Evolutionary conservation across 1,284 basidiomycete genomes (phyloP), one percentile per base, ranked within the genome.

Genomic region (Rhodotorula sp.): DNA sequence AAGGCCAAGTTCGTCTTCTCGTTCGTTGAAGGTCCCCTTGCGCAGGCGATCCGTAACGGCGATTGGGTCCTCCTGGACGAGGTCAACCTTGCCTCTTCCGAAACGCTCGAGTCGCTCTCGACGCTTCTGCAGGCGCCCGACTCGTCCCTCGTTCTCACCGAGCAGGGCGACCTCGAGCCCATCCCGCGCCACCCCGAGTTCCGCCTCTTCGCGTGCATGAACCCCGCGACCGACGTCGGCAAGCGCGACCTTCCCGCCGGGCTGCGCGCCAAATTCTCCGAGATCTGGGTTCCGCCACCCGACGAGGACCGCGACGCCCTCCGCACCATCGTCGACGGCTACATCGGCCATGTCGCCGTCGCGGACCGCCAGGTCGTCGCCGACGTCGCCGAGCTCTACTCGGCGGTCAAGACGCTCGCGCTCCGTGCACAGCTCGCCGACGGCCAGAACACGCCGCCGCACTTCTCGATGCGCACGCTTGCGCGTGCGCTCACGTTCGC

Each of bases 171-270:
- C 41, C 83, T 98, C 67, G 92, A 95, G 79, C 91, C 92, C 1
- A 86, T 99, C 37, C 89, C 89, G 46, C 90, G 97, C 1, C 97
- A 99, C 81, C 89, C 93, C 29, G 90, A 97, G 78, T 99, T 99
- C 83, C 90, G 96, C 37, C 84, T 99, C 15, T 99, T 99, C 79
- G 95, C 94, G 3, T 99, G 97, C 81, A 99, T 99, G 97, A 99
- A 99, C 80, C 97, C 97, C 3, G 97, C 97, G 0, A 99, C 96
- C 4, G 97, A 99, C 76, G 92, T 98, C 32, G 97, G 97, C 66
- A 99, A 99, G 85, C 96, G 94, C 79, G 96, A 98, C 78, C 88
- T 99, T 2, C 92, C 94, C 19, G 89, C 91, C 1, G 91, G 91
- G 77, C 90, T 99, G 59, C 89, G 96, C 48, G 88, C 90, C 13